These are phyloP conservation scores for Holtermannia corniformis DNA, from an alignment of 768 basidiomycete genomes.

Conservation along the genomic window DNA sequence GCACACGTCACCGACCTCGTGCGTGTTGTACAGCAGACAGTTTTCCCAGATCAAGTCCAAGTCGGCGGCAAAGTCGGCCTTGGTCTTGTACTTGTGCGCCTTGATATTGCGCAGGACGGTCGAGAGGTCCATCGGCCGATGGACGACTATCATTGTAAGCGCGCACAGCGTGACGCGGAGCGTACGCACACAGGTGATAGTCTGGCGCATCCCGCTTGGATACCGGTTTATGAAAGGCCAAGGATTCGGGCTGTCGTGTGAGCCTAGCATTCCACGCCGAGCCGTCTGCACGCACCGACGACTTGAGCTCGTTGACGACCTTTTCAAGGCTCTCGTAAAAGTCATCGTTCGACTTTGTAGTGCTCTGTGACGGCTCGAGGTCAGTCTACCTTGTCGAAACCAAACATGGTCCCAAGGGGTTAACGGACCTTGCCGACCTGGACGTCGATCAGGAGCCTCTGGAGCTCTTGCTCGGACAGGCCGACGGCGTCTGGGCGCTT, in stretches of 20 bases:
- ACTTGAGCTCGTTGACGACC: conserved; percentile 72
- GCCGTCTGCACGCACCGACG: conserved; percentile 48
- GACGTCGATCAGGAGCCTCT: conserved; percentile 68
- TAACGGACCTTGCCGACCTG: conserved; percentile 75
- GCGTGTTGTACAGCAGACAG: conserved; percentile 82
- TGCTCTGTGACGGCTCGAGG: conserved; percentile 23
- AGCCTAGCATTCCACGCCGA: neutral
- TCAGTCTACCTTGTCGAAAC: conserved; percentile 2
- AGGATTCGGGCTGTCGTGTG: conserved; percentile 62
- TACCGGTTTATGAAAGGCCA: conserved; percentile 88
- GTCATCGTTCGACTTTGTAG: conserved; percentile 62
- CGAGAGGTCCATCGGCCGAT: conserved; percentile 89
- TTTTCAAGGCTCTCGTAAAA: conserved; percentile 94
- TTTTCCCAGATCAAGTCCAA: conserved; percentile 96
- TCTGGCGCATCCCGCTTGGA: conserved; percentile 81
- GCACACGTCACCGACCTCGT: conserved; percentile 57
- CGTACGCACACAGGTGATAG: conserved; percentile 72
- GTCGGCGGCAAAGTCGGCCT: conserved; percentile 86
- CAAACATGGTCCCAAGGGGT: conserved; percentile 14
- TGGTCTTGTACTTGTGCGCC: conserved; percentile 80
- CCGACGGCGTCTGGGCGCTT: conserved; percentile 50
- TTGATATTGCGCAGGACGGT: conserved; percentile 93
- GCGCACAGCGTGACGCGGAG: conserved; percentile 44
- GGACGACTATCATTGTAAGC: conserved; percentile 70
- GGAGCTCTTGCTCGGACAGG: conserved; percentile 61